phyloP scores from a whole-genome alignment of 2,329 filamentous ascomycete genomes.

The Epicoccum sorghinum region DNA sequence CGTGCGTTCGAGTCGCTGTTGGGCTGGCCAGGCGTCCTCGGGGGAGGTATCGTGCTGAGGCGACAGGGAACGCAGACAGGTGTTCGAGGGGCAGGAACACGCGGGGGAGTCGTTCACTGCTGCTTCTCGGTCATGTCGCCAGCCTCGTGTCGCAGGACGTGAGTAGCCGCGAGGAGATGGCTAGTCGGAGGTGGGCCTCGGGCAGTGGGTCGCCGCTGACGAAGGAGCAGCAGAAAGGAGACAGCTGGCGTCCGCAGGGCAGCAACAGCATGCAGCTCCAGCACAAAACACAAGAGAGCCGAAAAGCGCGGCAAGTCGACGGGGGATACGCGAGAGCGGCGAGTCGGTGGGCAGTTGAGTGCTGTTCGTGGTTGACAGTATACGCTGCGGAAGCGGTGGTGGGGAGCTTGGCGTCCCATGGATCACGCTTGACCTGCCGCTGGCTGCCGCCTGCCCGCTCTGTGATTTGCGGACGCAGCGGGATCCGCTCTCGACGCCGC shows the following conservation, averaged over 20 bases:
- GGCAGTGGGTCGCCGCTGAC: conserved; percentile 16
- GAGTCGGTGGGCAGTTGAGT: conserved; percentile 9
- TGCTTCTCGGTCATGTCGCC: conserved; percentile 16
- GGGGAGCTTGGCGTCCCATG: conserved; percentile 1
- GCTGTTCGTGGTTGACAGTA: conserved; percentile 5
- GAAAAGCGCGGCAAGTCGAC: neutral
- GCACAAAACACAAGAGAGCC: neutral
- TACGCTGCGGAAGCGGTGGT: conserved; percentile 6
- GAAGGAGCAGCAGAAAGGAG: conserved; percentile 16
- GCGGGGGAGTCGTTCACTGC: conserved; percentile 10
- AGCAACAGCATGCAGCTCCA: neutral
- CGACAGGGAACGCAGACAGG: neutral
- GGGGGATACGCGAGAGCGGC: conserved; percentile 7
- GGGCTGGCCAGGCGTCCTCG: conserved; percentile 2
- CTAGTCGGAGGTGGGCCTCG: conserved; percentile 11
- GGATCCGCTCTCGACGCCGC: conserved; percentile 6
- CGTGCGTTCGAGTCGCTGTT: conserved; percentile 2
- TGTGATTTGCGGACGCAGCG: conserved; percentile 7
- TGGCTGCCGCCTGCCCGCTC: conserved; percentile 6
- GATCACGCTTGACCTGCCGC: conserved; percentile 12
- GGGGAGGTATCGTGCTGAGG: conserved; percentile 1
- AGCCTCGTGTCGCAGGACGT: conserved; percentile 16
- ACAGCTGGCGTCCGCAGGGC: neutral
- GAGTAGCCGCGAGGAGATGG: conserved; percentile 12
- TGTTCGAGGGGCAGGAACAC: conserved; percentile 3